These are phyloP conservation scores for Suillus weaverae DNA, from an alignment of 768 basidiomycete species.

Conservation along the genomic window DNA sequence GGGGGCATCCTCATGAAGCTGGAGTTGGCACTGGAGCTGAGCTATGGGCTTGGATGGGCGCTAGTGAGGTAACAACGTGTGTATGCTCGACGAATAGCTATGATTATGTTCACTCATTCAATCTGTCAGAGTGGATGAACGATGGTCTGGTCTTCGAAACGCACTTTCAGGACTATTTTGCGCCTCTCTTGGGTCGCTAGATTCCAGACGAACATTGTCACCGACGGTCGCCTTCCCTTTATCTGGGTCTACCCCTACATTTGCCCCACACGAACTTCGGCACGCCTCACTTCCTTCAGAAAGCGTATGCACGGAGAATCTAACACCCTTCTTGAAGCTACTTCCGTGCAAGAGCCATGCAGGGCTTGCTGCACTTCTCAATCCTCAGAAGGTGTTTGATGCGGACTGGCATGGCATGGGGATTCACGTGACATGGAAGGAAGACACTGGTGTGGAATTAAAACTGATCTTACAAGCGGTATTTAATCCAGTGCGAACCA, in stretches of 20 bases:
- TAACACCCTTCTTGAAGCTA: conserved; percentile 94
- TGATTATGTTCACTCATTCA: conserved; percentile 9
- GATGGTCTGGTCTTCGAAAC: conserved; percentile 86
- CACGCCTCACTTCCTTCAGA: conserved; percentile 82
- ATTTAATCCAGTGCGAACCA: conserved; percentile 68
- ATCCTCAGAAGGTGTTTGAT: conserved; percentile 84
- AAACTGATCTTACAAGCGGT: conserved; percentile 74
- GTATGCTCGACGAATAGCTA: background rate
- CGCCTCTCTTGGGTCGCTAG: conserved; percentile 79
- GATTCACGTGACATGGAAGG: conserved; percentile 69
- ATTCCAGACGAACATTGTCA: conserved; percentile 73
- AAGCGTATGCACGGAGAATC: conserved; percentile 94
- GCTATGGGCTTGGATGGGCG: conserved; percentile 91
- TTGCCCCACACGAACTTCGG: conserved; percentile 54
- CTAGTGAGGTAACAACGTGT: conserved; percentile 52
- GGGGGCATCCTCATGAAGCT: conserved; percentile 78
- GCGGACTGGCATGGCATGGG: conserved; percentile 91
- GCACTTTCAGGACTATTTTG: conserved; percentile 93
- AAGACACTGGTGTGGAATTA: conserved; percentile 59
- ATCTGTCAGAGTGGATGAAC: conserved; percentile 58
- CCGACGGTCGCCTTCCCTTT: conserved; percentile 64
- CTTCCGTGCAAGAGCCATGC: conserved; percentile 90
- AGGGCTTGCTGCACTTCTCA: conserved; percentile 79
- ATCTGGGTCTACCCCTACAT: conserved; percentile 52
- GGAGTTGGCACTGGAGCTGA: conserved; percentile 86